Base-by-base conservation (phyloP, 495 filamentous ascomycete genomes). In the Tetracladium setigerum region DNA sequence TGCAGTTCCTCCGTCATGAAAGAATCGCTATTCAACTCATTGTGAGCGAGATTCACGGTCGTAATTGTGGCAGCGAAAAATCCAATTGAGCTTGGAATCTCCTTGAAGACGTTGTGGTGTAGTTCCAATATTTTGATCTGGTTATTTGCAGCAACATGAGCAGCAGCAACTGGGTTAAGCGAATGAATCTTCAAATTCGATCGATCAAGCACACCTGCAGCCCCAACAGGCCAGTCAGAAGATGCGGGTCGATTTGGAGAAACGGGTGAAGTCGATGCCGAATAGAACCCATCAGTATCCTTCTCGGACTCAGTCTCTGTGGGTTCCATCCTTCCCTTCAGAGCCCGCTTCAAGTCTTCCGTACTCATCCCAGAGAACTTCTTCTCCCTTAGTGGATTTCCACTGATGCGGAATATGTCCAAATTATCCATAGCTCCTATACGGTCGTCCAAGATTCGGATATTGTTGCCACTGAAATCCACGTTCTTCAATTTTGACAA, bases 321-420 rank as follows among this genome's bases (percentile, higher is more conserved):
- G 2, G 86, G 83, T 45, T 83, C 78, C 36, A 92, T 69, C 16
- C 87, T 77, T 33, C 73, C 73, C 30, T 76, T 78, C 41, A 98
- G 69, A 52, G 83, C 81, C 35, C 73, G 73, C 66, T 95, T 95
- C 55, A 98, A 62, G 43, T 89, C 85, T 15, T 88, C 86, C 0
- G 86, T 87, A 18, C 73, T 71, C 72, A 95, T 85, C 16, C 69
- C 82, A 27, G 89, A 69, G 45, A 92, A 84, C 61, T 86, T 94
- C 54, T 85, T 87, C 54, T 95, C 89, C 37, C 83, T 71, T 11
- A 98, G 65, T 5, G 92, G 92, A 57, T 98, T 98, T 12, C 87
- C 87, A 38, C 81, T 79, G 31, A 98, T 71, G 10, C 77, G 77
- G 33, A 96, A 73, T 47, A 78, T 80, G 8, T 75, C 71, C 8